phyloP scores from a whole-genome alignment of 371 early-diverging fungal genomes.

The Fennellomyces sp. region DNA sequence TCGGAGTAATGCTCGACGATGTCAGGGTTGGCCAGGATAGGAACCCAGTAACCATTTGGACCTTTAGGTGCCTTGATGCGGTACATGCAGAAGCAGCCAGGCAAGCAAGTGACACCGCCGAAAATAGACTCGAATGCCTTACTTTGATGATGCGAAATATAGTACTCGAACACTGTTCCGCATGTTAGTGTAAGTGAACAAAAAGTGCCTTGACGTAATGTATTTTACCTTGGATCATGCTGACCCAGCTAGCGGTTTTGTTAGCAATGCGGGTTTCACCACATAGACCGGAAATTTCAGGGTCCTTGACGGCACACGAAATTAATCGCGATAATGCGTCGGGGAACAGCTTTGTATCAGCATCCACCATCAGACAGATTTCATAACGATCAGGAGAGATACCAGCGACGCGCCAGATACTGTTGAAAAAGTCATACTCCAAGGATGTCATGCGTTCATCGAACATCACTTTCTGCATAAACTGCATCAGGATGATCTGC shows the following conservation, averaged over 20 bases:
- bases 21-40: slow-evolving; percentile 85
- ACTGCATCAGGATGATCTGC: slow-evolving; percentile 97
- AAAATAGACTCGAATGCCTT: slow-evolving; percentile 96
- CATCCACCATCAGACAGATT: slow-evolving; percentile 95
- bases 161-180: slow-evolving; percentile 49
- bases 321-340: slow-evolving; percentile 79
- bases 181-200: too few relatives aligned
- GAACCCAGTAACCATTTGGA: slow-evolving; percentile 65
- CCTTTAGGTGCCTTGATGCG: slow-evolving; percentile 86
- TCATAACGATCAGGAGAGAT: slow-evolving; percentile 87
- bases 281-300: slow-evolving; percentile 78
- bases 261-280: slow-evolving; percentile 93
- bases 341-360: slow-evolving; percentile 88
- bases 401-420: slow-evolving; percentile 80
- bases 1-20: slow-evolving; percentile 90
- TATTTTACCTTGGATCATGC: slow-evolving; percentile 28
- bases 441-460: slow-evolving; percentile 94
- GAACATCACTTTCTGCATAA: slow-evolving; percentile 93
- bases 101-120: slow-evolving; percentile 97
- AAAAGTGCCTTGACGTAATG: too few relatives aligned
- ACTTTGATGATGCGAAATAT: slow-evolving; percentile 89
- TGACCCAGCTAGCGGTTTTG: slow-evolving; percentile 60
- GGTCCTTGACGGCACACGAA: slow-evolving; percentile 77
- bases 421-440: slow-evolving; percentile 93
- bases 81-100: slow-evolving; percentile 96